phyloP scores from a whole-genome alignment of 352 stramenopile genomes.

The Phytophthora pluvialis region DNA sequence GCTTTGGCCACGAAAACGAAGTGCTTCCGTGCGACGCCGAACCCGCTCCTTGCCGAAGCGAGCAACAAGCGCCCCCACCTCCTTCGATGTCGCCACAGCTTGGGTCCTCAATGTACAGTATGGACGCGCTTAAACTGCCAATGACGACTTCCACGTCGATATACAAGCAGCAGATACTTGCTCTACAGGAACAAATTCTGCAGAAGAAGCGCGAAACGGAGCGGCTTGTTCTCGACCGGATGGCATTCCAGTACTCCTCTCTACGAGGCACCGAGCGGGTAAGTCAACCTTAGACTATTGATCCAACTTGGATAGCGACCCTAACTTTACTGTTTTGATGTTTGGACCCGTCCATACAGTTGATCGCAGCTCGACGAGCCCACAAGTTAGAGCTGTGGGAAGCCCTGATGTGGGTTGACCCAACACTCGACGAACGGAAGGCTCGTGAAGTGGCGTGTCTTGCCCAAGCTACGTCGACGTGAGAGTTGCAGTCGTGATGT shows the following conservation, averaged over 20 bases:
- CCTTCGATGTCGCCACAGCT: slow-evolving; percentile 10
- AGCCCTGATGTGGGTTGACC: slow-evolving; percentile 71
- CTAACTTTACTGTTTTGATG: not conserved
- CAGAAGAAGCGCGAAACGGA: slow-evolving; percentile 74
- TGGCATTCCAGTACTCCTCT: slow-evolving; percentile 65
- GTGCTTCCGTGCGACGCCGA: not conserved
- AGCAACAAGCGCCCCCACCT: slow-evolving; percentile 7
- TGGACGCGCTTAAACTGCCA: slow-evolving; percentile 44
- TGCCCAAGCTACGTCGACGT: slow-evolving; percentile 14
- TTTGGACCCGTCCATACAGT: slow-evolving; percentile 33
- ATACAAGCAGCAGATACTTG: slow-evolving; percentile 71
- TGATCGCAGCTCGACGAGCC: slow-evolving; percentile 51
- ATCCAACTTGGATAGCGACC: not conserved
- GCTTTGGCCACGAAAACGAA: not conserved
- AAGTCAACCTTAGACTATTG: slow-evolving; percentile 5
- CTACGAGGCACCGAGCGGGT: slow-evolving; percentile 65
- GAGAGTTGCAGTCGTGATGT: not conserved
- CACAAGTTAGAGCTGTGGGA: slow-evolving; percentile 66
- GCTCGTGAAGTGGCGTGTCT: slow-evolving; percentile 54
- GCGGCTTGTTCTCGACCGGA: slow-evolving; percentile 59
- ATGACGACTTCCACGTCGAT: slow-evolving; percentile 52
- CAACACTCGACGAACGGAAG: slow-evolving; percentile 56
- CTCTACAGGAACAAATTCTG: slow-evolving; percentile 69
- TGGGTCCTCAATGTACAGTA: slow-evolving; percentile 34
- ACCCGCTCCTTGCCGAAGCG: not conserved